phyloP scores from a whole-genome alignment of 2,329 filamentous ascomycete species.

The Trichoderma cornu-damae region DNA sequence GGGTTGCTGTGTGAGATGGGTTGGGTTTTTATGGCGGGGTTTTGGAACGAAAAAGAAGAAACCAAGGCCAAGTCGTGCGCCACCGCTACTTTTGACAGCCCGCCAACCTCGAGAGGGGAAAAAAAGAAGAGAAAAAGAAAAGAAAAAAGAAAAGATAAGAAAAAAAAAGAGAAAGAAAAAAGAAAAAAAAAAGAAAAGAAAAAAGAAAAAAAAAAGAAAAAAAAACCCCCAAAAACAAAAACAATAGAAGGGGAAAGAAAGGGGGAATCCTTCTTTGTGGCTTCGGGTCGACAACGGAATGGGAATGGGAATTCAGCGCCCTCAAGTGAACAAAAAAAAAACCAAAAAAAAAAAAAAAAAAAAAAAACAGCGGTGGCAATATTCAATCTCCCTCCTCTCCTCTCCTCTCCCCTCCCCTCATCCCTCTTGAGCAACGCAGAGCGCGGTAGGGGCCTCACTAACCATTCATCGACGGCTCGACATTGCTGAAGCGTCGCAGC shows the following conservation, averaged over 20 bases:
- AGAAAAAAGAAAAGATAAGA: background rate
- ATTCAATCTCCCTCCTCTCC: background rate
- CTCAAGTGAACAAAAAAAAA: too few relatives aligned
- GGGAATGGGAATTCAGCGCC: background rate
- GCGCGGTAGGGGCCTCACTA: slow-evolving; percentile 25
- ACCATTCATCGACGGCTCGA: slow-evolving; percentile 55
- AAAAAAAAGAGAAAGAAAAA: background rate
- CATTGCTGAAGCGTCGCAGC: slow-evolving; percentile 53
- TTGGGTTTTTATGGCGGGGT: slow-evolving; percentile 8
- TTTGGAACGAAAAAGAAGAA: slow-evolving; percentile 11
- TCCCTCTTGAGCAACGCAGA: too few relatives aligned
- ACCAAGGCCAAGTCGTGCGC: slow-evolving; percentile 6
- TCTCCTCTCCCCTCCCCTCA: too few relatives aligned
- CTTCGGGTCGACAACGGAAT: background rate
- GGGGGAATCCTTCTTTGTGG: background rate
- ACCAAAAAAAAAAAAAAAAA: background rate
- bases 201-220: too few relatives aligned
- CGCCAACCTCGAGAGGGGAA: background rate
- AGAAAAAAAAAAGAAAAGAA: background rate
- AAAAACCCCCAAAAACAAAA: background rate
- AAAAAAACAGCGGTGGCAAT: background rate
- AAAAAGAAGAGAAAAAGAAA: background rate
- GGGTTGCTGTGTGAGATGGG: background rate
- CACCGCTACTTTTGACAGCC: slow-evolving; percentile 8
- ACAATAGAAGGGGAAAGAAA: background rate